phyloP scores from a whole-genome alignment of 441 rosid genomes.

The Gossypium laxum region DNA sequence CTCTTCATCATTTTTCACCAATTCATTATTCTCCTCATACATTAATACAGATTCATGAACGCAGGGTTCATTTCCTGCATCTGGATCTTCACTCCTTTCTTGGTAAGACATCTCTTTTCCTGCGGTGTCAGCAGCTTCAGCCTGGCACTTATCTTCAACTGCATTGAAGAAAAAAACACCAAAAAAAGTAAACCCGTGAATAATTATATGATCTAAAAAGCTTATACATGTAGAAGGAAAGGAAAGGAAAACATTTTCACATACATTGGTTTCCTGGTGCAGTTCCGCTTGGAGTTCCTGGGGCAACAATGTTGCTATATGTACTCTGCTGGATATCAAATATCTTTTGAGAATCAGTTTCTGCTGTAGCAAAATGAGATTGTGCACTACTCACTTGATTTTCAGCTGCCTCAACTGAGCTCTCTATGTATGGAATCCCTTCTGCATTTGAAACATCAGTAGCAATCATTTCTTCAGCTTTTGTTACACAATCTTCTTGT shows the following conservation, averaged over 20 bases:
- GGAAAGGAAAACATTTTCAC: not conserved
- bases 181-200: not conserved
- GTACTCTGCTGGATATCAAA: not conserved
- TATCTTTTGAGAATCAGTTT: not conserved
- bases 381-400: not conserved
- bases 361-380: not conserved
- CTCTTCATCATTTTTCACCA: slow-evolving; percentile 6
- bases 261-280: not conserved
- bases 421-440: not conserved
- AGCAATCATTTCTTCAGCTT: slow-evolving; percentile 6
- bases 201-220: not conserved
- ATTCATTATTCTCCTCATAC: not conserved
- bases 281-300: not conserved
- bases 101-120: not conserved
- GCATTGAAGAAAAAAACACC: slow-evolving; percentile 2
- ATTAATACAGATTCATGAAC: not conserved
- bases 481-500: not conserved
- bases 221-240: not conserved
- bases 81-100: not conserved
- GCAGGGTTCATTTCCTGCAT: not conserved
- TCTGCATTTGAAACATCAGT: not conserved
- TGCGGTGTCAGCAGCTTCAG: not conserved
- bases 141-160: not conserved
- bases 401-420: not conserved
- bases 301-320: not conserved